Percentiles rank a stretch among this genome's conserved stretches.
Conservation (phyloP, 768 basidiomycete species). For the Collybiopsis luxurians region DNA sequence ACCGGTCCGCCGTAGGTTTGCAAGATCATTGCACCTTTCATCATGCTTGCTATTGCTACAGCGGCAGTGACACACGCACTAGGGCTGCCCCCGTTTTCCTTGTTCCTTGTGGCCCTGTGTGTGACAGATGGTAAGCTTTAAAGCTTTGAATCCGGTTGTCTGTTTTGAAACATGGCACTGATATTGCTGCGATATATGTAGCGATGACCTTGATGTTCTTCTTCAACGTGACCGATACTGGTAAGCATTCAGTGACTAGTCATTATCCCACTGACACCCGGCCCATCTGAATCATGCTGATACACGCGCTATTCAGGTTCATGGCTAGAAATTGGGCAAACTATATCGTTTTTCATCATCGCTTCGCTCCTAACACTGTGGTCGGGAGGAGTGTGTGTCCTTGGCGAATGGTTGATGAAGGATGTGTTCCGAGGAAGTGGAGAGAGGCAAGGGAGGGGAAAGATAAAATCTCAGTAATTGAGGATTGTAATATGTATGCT, state of each 20-base stretch:
- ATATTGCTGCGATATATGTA: conserved; percentile 21
- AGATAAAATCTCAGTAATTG: not conserved
- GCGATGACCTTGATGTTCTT: conserved; percentile 86
- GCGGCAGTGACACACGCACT: conserved; percentile 67
- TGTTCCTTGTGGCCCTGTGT: conserved; percentile 74
- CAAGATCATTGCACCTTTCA: conserved; percentile 81
- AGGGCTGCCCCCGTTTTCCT: conserved; percentile 72
- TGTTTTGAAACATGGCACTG: conserved; percentile 5
- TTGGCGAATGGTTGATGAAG: conserved; percentile 72
- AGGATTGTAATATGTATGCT: too few species aligned
- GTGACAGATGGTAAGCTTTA: conserved; percentile 59
- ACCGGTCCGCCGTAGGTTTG: conserved; percentile 47
- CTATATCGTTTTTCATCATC: conserved; percentile 86
- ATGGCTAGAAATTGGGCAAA: conserved; percentile 88
- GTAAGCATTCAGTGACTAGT: conserved; percentile 30
- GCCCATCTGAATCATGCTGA: too few species aligned
- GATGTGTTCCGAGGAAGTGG: conserved; percentile 18
- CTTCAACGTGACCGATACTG: conserved; percentile 78
- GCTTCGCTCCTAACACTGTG: conserved; percentile 76
- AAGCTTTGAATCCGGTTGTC: too few species aligned
- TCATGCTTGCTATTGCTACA: conserved; percentile 69
- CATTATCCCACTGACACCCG: too few species aligned
- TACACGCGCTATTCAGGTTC: conserved; percentile 50
- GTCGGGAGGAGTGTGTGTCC: conserved; percentile 72
- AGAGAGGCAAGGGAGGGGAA: not conserved